A percentile compares a stretch with the other conserved stretches of the same genome.
Conservation (phyloP, 352 stramenopile genomes). For the Globisporangium nagaii region DNA sequence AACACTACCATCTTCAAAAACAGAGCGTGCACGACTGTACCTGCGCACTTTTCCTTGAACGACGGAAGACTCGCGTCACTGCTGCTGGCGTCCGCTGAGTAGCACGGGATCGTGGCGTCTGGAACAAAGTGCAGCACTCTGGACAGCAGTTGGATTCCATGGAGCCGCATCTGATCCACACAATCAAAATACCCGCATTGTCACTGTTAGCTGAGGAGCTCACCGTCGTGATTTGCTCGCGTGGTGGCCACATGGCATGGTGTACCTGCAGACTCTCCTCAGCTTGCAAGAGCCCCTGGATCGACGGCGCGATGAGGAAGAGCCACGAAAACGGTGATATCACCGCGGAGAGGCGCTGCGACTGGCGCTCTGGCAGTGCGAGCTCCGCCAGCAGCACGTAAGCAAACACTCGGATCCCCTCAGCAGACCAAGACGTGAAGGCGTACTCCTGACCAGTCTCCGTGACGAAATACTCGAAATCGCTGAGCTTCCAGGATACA, state of each 20-base stretch:
- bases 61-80: not conserved
- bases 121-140: not conserved
- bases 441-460: conserved; percentile 40
- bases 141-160: conserved; percentile 3
- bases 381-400: conserved; percentile 23
- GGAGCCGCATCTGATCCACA: not conserved
- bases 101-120: not conserved
- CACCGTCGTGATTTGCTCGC: not conserved
- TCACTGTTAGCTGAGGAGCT: no score
- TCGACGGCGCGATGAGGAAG: conserved; percentile 33
- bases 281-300: conserved; percentile 32
- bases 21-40: not conserved
- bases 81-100: not conserved
- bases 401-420: conserved; percentile 34
- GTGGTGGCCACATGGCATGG: not conserved
- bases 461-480: conserved; percentile 50
- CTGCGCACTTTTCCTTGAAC: conserved; percentile 5
- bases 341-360: conserved; percentile 9
- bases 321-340: conserved; percentile 40
- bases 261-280: conserved; percentile 23
- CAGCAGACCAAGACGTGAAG: conserved; percentile 55
- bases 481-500: conserved; percentile 20
- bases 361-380: no score
- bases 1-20: no score
- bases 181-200: not conserved